Conservation (phyloP, 2,329 filamentous ascomycete species). For the Penicillium sp. region DNA sequence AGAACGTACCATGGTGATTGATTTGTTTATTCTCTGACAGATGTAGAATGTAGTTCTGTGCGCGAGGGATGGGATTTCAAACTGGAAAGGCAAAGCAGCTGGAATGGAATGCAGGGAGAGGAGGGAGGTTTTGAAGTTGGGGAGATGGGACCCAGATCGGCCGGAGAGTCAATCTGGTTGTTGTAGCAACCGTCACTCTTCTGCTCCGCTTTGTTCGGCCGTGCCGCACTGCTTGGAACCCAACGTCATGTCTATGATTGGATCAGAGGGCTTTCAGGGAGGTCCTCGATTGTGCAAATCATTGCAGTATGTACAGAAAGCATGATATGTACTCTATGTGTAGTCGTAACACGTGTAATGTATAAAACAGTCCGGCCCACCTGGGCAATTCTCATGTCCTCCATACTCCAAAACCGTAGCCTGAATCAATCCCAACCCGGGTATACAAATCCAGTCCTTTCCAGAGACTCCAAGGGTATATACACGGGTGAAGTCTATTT, state of each 20-base stretch:
- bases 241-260: background rate
- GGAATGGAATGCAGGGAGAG: conserved; percentile 15
- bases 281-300: background rate
- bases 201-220: conserved; percentile 1
- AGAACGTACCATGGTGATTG: conserved; percentile 22
- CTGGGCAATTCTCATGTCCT: background rate
- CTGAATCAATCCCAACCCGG: conserved; percentile 12
- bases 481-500: background rate
- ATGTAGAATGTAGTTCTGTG: conserved; percentile 14
- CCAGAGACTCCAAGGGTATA: conserved; percentile 3
- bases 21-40: background rate
- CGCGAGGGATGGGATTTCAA: conserved; percentile 3
- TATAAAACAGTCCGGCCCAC: background rate
- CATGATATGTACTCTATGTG: background rate
- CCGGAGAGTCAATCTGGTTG: conserved; percentile 19
- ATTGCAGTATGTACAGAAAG: background rate
- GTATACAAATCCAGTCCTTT: conserved; percentile 8
- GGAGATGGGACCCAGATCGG: conserved; percentile 4
- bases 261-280: background rate
- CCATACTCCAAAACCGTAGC: background rate
- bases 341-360: conserved; percentile 4
- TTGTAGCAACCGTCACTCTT: conserved; percentile 26
- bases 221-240: background rate
- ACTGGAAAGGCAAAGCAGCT: background rate
- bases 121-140: conserved; percentile 13